These are phyloP conservation scores for Fusarium dimerum DNA, from an alignment of 2,329 filamentous ascomycete species.

Conservation along the genomic window DNA sequence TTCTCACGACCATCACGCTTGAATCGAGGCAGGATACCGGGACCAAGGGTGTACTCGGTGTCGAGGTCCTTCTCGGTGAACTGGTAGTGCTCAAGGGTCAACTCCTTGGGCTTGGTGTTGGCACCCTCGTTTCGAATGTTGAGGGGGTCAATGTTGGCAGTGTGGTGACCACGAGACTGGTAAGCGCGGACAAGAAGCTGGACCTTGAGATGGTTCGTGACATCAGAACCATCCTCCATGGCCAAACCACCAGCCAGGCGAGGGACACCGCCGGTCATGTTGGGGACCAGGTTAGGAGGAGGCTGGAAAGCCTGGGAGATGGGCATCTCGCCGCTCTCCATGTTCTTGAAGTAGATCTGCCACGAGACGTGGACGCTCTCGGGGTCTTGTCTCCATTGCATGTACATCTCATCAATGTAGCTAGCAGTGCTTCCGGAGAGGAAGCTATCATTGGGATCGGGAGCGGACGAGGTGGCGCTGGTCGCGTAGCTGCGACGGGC, in stretches of 20 bases:
- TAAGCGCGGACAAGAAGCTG: constrained; percentile 96
- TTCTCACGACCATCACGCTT: constrained; percentile 85
- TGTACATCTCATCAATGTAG: constrained; percentile 99
- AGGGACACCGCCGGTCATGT: constrained; percentile 76
- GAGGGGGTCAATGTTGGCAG: constrained; percentile 94
- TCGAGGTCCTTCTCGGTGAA: constrained; percentile 95
- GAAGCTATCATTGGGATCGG: constrained; percentile 92
- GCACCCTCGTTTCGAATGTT: constrained; percentile 76
- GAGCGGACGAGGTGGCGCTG: constrained; percentile 52
- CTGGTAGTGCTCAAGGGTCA: constrained; percentile 89
- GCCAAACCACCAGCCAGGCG: constrained; percentile 70
- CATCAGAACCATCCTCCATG: constrained; percentile 71
- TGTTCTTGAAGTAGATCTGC: constrained; percentile 99
- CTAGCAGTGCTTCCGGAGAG: constrained; percentile 95
- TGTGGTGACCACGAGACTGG: constrained; percentile 97
- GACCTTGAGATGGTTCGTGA: constrained; percentile 96
- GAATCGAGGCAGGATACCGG: constrained; percentile 93
- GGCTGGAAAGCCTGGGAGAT: constrained; percentile 96
- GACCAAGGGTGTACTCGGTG: constrained; percentile 86
- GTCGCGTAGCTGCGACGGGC: constrained; percentile 55
- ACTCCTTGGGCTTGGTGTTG: constrained; percentile 86
- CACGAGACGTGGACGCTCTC: constrained; percentile 95
- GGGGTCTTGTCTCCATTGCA: constrained; percentile 94
- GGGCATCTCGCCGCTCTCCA: constrained; percentile 97
- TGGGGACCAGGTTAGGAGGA: constrained; percentile 86